Evolutionary conservation across 305 asterid species (phyloP).

Genomic region (Fraxinus greggii): DNA sequence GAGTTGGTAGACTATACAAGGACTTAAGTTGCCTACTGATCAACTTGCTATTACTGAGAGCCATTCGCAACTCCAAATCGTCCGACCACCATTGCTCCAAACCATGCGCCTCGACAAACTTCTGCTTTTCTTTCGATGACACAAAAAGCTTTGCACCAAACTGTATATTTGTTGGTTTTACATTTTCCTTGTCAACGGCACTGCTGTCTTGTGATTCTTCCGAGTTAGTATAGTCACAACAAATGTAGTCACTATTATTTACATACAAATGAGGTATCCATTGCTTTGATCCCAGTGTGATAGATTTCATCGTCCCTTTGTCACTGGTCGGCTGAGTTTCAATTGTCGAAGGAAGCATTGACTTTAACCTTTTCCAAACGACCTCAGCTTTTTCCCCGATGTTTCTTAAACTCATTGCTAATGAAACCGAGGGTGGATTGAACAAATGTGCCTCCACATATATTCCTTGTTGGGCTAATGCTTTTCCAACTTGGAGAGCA

Average conservation of each 20-base stretch:
- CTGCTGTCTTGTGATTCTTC: slow-evolving; percentile 34
- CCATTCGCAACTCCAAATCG: slow-evolving; percentile 77
- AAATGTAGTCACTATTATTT: slow-evolving; percentile 86
- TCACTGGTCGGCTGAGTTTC: slow-evolving; percentile 28
- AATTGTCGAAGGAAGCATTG: slow-evolving; percentile 52
- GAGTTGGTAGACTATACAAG: slow-evolving; percentile 60
- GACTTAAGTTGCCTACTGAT: slow-evolving; percentile 87
- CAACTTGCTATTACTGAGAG: slow-evolving; percentile 69
- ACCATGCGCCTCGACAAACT: slow-evolving; percentile 91
- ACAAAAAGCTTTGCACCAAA: slow-evolving; percentile 79
- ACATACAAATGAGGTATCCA: slow-evolving; percentile 90
- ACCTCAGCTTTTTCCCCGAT: slow-evolving; percentile 71
- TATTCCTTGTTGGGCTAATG: slow-evolving; percentile 82
- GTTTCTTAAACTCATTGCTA: slow-evolving; percentile 72
- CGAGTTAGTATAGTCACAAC: slow-evolving; percentile 77
- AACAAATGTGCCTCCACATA: slow-evolving; percentile 91
- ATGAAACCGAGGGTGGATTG: slow-evolving; percentile 95
- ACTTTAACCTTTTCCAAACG: slow-evolving; percentile 64
- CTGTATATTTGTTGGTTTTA: slow-evolving; percentile 34
- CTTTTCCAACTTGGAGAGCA: slow-evolving; percentile 93
- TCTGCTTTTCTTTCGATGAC: slow-evolving; percentile 81
- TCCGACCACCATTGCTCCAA: slow-evolving; percentile 99
- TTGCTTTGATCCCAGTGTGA: slow-evolving; percentile 49
- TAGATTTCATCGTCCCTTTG: slow-evolving; percentile 20
- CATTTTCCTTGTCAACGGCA: slow-evolving; percentile 61